Base-by-base conservation (phyloP, 139 green algal genomes). In the Chlamydomonas sp. region DNA sequence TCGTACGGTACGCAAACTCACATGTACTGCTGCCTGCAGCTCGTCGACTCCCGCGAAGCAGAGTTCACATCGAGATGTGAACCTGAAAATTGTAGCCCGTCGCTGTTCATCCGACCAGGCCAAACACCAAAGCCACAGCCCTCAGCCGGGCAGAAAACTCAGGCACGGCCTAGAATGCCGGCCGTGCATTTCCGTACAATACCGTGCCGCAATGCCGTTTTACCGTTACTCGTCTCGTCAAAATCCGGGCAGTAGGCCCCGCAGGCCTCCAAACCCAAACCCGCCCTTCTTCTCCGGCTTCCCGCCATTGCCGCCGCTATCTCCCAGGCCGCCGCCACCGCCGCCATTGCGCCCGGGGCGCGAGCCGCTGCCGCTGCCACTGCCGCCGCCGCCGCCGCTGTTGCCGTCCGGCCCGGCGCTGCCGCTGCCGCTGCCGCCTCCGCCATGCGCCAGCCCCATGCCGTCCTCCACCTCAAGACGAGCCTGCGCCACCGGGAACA, bases 401-500 rank as follows among this genome's bases (percentile, higher is more conserved):
- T 16, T 9, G 14, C 63, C 73, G 15, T 14, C 68, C 68, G 4
- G 4, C 14, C 68, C 15, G 68, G 14, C 15, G 66, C 66, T 16
- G 5, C 72, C 72, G 1, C 20, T 1, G 1, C n/a, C 16, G 58
- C 2, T 58, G 57, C 49, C 80, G 18, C n/a, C 7, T 12, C 71
- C 71, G n/a, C 73, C 31, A 49, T 49, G 31, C 31, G 31, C 31
- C 31, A 49, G 31, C 31, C 31, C 83, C 83, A 80, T 87, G 31
- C 83, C 83, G 18, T 87, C 83, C 10, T 87, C 83, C 83, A 87
- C 5, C 0, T 87, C 83, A 31, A 87, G 63, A 0, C 83, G 72
- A 4, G 74, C 72, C 83, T 87, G 83, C 10, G 31, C 31, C 31
- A 49, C 31, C 31, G 31, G 31, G 31, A 49, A 49, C 31, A 49